These are phyloP conservation scores for Suillus decipiens DNA, from an alignment of 768 basidiomycete genomes.

Conservation along the genomic window DNA sequence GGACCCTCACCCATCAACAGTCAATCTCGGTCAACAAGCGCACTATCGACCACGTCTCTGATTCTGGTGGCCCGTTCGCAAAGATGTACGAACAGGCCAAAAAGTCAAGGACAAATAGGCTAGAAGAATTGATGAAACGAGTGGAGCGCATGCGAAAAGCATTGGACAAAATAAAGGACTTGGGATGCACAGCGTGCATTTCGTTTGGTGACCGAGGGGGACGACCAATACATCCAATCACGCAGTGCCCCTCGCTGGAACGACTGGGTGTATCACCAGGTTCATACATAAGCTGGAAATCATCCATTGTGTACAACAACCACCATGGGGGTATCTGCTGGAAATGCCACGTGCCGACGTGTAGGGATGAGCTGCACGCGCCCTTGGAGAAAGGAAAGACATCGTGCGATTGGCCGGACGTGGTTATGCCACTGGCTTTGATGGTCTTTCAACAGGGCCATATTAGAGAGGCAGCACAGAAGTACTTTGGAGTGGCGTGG, in stretches of 20 bases:
- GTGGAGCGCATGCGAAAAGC: background rate
- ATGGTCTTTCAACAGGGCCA: background rate
- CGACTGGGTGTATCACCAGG: background rate
- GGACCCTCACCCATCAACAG: background rate
- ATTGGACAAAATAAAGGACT: background rate
- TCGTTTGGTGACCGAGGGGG: too few relatives aligned
- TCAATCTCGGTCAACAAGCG: background rate
- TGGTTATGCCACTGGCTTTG: background rate
- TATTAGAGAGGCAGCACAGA: background rate
- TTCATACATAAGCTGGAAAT: conserved; percentile 8
- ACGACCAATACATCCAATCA: background rate
- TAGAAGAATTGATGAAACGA: background rate
- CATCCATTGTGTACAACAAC: background rate
- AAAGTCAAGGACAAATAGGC: background rate
- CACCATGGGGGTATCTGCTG: conserved; percentile 18
- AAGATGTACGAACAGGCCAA: background rate
- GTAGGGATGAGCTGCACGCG: conserved; percentile 1
- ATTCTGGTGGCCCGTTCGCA: background rate
- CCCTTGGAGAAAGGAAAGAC: background rate
- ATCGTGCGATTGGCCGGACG: conserved; percentile 2
- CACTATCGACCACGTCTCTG: background rate
- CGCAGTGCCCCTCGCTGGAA: background rate
- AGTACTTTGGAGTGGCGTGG: background rate
- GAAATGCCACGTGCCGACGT: conserved; percentile 13
- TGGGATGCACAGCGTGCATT: background rate